Evolutionary conservation across 805 yeast species (phyloP), one percentile per base, ranked within the genome.

Genomic region (Kluyveromyces nonfermentans): DNA sequence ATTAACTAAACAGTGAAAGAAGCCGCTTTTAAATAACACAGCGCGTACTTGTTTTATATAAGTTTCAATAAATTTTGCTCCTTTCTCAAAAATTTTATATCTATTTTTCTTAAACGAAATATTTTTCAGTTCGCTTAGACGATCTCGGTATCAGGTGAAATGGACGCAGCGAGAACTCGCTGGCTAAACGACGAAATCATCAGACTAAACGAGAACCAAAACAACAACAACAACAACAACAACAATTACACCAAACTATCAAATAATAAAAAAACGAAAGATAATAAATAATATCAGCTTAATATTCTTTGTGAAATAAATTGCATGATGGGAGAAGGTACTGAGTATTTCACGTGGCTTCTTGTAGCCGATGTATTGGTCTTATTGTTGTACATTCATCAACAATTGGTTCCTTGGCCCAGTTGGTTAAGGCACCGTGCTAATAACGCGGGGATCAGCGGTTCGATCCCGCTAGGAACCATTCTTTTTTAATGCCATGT

Each of bases 371-470:
- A n/a, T n/a, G n/a, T n/a, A n/a, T n/a, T n/a, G n/a, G n/a, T n/a
- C n/a, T n/a, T n/a, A n/a, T n/a, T n/a, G n/a, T n/a, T n/a, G n/a
- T n/a, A 4, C 30, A 25, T 10, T 25, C 4, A 10, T 4, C 7
- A 25, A 25, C 30, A 38, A 38, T 31, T 38, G 49, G 49, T 46
- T 45, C 45, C 51, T 48, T 48, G 51, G 51, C 51, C 51, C 51
- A 48, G 51, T 48, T 48, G 51, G 51, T 48, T 48, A 48, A 48
- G 51, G 51, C 51, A 48, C 51, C 51, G 50, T 48, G 51, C 51
- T 48, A 48, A 48, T 48, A 48, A 48, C 51, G 51, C 50, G 50
- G 51, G 51, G 51, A 48, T 48, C 51, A 48, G 51, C 51, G 51
- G 51, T 48, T 48, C 51, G 51, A 46, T 48, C 51, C 51, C 51